Conservation (phyloP, 495 filamentous ascomycete species). For the Tuber umbilicatum region DNA sequence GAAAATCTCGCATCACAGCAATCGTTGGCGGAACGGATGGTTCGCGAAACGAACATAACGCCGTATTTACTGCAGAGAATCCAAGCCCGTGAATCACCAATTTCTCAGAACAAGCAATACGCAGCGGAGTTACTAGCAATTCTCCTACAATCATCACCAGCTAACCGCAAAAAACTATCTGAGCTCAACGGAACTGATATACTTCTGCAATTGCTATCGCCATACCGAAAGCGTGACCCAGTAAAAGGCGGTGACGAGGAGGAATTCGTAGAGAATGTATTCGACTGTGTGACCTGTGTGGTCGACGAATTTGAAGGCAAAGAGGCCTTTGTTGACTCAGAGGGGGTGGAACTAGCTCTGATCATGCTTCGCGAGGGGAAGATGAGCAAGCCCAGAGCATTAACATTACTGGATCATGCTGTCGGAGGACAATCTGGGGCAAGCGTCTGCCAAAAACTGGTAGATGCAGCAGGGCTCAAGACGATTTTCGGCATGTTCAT, state of each 20-base stretch:
- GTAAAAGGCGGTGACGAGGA: constrained; percentile 81
- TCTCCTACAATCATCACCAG: constrained; percentile 61
- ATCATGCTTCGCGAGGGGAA: constrained; percentile 84
- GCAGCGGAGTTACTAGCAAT: constrained; percentile 87
- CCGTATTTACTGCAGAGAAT: constrained; percentile 71
- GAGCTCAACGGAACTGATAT: constrained; percentile 66
- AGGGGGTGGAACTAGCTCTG: constrained; percentile 83
- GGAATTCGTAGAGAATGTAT: constrained; percentile 89
- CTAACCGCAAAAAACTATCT: constrained; percentile 60
- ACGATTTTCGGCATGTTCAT: constrained; percentile 81
- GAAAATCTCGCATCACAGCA: constrained; percentile 77
- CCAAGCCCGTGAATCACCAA: constrained; percentile 54
- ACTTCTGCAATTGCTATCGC: constrained; percentile 72
- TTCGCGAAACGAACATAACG: constrained; percentile 58
- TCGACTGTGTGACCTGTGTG: constrained; percentile 72
- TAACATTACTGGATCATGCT: constrained; percentile 81
- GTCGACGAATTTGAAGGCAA: constrained; percentile 73
- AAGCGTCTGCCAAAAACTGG: constrained; percentile 63
- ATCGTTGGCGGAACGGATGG: constrained; percentile 61
- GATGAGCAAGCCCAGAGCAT: constrained; percentile 65
- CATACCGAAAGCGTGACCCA: constrained; percentile 88
- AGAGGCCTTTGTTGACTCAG: constrained; percentile 73
- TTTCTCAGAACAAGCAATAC: constrained; percentile 90
- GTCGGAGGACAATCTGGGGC: constrained; percentile 51
- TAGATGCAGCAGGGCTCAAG: constrained; percentile 81